Conservation (phyloP, 23 red algal genomes). For the Gracilaria caudata region DNA sequence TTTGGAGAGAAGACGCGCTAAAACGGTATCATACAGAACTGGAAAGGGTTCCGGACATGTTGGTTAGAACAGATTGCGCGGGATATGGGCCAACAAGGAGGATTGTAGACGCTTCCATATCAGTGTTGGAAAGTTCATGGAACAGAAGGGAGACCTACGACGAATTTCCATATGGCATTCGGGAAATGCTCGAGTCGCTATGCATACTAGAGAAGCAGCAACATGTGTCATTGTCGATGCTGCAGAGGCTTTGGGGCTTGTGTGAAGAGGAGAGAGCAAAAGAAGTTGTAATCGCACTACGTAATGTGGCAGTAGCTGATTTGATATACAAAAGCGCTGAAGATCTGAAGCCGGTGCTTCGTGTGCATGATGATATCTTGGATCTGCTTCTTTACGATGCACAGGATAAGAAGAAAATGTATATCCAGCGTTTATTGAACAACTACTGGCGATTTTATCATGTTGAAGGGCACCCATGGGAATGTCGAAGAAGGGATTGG, state of each 20-base stretch:
- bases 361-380: background rate
- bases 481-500: background rate
- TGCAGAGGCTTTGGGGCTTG: background rate
- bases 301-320: background rate
- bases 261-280: background rate
- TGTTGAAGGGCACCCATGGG: background rate
- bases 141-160: background rate
- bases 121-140: background rate
- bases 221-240: background rate
- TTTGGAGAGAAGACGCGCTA: background rate
- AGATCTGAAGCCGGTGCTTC: background rate
- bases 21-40: background rate
- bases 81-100: background rate
- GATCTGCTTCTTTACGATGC: background rate
- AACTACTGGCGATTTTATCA: background rate
- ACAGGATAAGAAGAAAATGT: background rate
- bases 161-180: background rate
- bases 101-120: background rate
- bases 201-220: background rate
- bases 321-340: background rate
- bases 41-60: background rate
- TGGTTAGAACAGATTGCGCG: background rate
- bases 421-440: background rate
- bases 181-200: background rate
- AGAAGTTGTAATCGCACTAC: background rate